A percentile compares a stretch with the other conserved stretches of the same genome.
Evolutionary conservation across 768 basidiomycete species (phyloP).

Genomic region (Coprinopsis cinerea): DNA sequence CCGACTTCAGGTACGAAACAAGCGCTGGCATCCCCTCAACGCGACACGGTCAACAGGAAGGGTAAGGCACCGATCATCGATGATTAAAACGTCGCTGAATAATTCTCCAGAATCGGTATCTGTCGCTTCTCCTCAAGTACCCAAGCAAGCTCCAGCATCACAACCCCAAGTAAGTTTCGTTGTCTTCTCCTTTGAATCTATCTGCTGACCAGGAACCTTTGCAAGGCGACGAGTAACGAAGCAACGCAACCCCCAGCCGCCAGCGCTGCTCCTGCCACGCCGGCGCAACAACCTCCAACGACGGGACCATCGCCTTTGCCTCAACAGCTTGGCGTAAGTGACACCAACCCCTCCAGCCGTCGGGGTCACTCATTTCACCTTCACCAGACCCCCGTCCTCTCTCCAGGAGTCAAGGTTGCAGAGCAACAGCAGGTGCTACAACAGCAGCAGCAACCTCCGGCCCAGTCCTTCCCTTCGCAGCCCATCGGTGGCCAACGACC

Average conservation of each 20-base stretch:
- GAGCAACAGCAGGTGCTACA: slow-evolving; percentile 44
- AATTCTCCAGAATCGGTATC: slow-evolving; percentile 29
- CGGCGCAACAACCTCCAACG: slow-evolving; percentile 23
- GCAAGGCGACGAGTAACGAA: background rate
- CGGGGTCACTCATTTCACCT: slow-evolving; percentile 34
- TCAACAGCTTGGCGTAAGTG: slow-evolving; percentile 35
- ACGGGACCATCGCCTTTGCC: slow-evolving; percentile 35
- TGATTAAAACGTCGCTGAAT: slow-evolving; percentile 3
- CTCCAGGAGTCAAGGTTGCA: slow-evolving; percentile 61
- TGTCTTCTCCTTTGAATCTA: background rate
- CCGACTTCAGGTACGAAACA: slow-evolving; percentile 37
- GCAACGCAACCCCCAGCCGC: slow-evolving; percentile 5
- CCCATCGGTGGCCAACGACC: slow-evolving; percentile 44
- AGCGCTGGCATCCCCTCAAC: slow-evolving; percentile 58
- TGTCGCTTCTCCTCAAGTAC: slow-evolving; percentile 38
- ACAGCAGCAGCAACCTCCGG: slow-evolving; percentile 15
- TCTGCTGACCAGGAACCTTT: too few species aligned
- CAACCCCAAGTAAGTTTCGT: slow-evolving; percentile 33
- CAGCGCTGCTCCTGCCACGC: slow-evolving; percentile 21
- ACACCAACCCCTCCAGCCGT: slow-evolving; percentile 17
- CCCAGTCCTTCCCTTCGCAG: too few species aligned
- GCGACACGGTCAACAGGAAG: slow-evolving; percentile 33
- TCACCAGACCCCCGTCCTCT: slow-evolving; percentile 56
- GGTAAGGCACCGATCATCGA: slow-evolving; percentile 29
- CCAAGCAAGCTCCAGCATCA: slow-evolving; percentile 37